Percentiles rank a stretch among this genome's conserved stretches.
These are phyloP conservation scores for Globisporangium paroecandrum DNA, from an alignment of 352 stramenopile species.

Conservation along the genomic window DNA sequence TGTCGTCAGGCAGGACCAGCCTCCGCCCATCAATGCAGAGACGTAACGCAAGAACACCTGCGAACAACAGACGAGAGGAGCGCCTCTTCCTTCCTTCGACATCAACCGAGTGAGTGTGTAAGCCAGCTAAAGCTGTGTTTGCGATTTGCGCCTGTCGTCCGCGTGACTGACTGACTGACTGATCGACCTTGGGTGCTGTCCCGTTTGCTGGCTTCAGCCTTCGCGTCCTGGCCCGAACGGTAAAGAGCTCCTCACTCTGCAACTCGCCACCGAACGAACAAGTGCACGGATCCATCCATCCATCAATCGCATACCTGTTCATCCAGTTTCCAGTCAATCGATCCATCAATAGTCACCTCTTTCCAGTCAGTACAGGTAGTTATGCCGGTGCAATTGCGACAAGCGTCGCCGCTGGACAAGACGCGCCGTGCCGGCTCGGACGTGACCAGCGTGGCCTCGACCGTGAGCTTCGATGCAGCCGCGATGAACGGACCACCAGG, in stretches of 20 bases:
- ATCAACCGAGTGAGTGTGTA: no score
- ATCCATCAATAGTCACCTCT: background rate
- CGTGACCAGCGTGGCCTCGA: background rate
- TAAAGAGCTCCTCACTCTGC: background rate
- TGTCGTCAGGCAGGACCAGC: no score
- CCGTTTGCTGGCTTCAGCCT: no score
- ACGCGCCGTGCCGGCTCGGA: background rate
- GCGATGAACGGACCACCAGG: background rate
- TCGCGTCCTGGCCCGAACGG: no score
- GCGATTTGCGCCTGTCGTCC: no score
- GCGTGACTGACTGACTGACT: no score
- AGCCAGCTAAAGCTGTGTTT: no score
- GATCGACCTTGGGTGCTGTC: no score
- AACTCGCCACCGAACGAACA: background rate
- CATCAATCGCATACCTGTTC: background rate
- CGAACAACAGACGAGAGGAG: no score
- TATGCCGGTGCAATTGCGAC: slow-evolving; percentile 4
- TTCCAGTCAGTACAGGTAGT: background rate
- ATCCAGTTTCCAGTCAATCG: background rate
- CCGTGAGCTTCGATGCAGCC: background rate
- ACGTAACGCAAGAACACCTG: no score
- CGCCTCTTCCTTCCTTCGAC: no score
- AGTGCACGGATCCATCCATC: background rate
- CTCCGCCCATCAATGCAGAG: no score
- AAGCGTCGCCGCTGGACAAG: background rate